Percentiles rank a stretch among this genome's conserved stretches.
These are phyloP conservation scores for Chimonanthus praecox DNA, from an alignment of 164 flowering plant genomes.

Conservation along the genomic window DNA sequence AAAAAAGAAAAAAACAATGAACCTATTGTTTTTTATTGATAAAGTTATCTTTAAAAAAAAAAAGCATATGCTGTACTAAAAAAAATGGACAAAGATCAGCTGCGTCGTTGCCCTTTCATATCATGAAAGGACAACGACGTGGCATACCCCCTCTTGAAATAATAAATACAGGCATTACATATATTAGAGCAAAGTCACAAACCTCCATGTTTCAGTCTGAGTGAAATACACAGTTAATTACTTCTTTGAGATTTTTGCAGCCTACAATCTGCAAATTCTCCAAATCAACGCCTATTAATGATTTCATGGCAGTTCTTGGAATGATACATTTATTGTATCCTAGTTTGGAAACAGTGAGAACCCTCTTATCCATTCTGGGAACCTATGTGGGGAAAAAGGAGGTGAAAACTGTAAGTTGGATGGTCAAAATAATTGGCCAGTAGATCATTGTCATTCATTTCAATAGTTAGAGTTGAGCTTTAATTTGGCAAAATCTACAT, in stretches of 20 bases:
- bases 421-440: no score
- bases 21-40: no score
- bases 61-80: no score
- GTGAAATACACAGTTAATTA: conserved; percentile 55
- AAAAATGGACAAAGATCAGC: no score
- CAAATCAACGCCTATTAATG: conserved; percentile 24
- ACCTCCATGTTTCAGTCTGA: neutral
- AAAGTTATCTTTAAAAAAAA: no score
- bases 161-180: no score
- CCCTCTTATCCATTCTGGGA: conserved; percentile 79
- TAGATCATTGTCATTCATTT: neutral
- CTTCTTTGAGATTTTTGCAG: conserved; percentile 75
- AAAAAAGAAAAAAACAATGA: no score
- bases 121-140: no score
- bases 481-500: conserved; percentile 14
- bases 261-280: conserved; percentile 47
- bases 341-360: conserved; percentile 64
- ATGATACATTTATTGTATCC: conserved; percentile 82
- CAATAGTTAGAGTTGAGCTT: neutral
- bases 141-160: no score
- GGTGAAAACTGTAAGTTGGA: neutral
- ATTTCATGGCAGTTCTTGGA: conserved; percentile 55
- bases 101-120: no score
- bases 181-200: no score
- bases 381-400: conserved; percentile 35